Base-by-base conservation (phyloP, 1,284 basidiomycete species). In the Moesziomyces globuligerus region DNA sequence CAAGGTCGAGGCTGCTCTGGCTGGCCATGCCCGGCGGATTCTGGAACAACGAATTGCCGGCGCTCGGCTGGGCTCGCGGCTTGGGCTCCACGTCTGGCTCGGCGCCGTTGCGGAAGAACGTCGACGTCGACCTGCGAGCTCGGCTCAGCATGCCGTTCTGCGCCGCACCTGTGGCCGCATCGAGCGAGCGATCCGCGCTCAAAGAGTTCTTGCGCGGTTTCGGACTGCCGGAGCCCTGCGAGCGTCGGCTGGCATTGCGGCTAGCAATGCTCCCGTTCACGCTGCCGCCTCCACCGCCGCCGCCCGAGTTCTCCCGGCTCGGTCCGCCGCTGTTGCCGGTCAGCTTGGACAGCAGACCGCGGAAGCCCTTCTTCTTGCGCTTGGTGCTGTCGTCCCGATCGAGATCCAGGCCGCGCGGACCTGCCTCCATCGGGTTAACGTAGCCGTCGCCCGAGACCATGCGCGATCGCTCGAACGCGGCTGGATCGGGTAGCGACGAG, bases 1-100 rank as follows among this genome's bases (percentile, higher is more conserved):
- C 76, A 21, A 74, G 62, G 17, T 79, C 76, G 39, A 79, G 52
- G 40, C 73, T 73, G 40, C 58, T 61, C 64, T 75, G 73, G 42
- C 74, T 79, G 15, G 59, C 50, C 70, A 74, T 71, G n/a, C 67
- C 59, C 3, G 70, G 62, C 4, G 76, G 76, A 20, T 68, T 53
- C 46, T 74, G 64, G 45, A 75, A 75, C 18, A 58, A 40, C 26
- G 64, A 51, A 15, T 44, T 52, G 32, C 39, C 53, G 10, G 29
- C 48, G 28, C 48, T 47, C 25, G 28, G 26, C 37, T 47, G 55
- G 7, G 36, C n/a, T 28, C 60, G 55, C 20, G 49, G 20, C 39
- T 38, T 61, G 41, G 48, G 5, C 4, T 60, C 60, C 7, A 28
- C 37, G 3, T 64, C 67, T 1, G 34, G 21, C 34, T 70, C 67